Base-by-base conservation (phyloP, 139 green algal genomes). In the Asterochloris sp. region DNA sequence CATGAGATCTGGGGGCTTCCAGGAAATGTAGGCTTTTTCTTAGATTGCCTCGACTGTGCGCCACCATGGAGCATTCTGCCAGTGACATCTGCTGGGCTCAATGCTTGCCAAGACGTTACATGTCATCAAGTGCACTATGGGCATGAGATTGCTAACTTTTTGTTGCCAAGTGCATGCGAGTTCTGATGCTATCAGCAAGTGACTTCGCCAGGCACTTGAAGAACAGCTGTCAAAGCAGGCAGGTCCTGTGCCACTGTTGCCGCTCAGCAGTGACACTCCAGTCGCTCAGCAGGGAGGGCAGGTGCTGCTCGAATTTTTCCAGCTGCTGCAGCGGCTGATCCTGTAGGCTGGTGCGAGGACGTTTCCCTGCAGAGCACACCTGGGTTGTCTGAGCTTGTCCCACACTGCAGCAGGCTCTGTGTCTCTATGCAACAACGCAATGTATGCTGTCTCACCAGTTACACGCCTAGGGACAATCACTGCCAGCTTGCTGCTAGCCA, bases 231-330 rank as follows among this genome's bases (percentile, higher is more conserved):
- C 21, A 71, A 2, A 8, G 21, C 21, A 9, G 66, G 66, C 66
- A 71, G 66, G 60, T 24, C 15, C 68, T 28, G 12, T 11, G 38
- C 76, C 76, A 80, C 24, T 80, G 76, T n/a, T 80, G 60, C 11
- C 60, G 29, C n/a, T 80, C 76, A n/a, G 67, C 68, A 13, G 67
- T 62, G 24, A 80, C 68, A 62, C 76, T 80, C 76, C 76, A 80
- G 21, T 29, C 38, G 61, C 60, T 47, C 24, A 80, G 24, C 23
- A 80, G 12, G 11, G 17, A 60, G 21, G 76, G 76, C 23, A 80
- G 60, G 19, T 23, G 67, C 13, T 54, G 10, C 23, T 80, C 76
- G 69, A 80, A 80, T 24, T 24, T n/a, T 62, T 47, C 54, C 61
- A 80, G 76, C 26, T 80, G 76, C 15, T 80, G 23, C 47, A 17